Evolutionary conservation across 1,139 yeast species (phyloP), one percentile per base, ranked within the genome.

Genomic region (Kodamaea plutei): DNA sequence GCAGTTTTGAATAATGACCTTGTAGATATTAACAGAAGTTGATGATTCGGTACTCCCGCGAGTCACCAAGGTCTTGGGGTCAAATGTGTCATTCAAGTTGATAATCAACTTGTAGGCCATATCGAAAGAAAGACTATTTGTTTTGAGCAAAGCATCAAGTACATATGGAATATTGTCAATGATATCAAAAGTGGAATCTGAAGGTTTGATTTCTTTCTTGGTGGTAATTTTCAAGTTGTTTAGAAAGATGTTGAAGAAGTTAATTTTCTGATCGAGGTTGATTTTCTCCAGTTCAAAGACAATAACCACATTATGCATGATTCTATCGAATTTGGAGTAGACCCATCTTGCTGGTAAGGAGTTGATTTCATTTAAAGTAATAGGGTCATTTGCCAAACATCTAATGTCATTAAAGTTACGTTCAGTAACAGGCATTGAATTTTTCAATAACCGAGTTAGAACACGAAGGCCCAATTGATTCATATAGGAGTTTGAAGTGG

Each of bases 331-430:
- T 26, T 58, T 54, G 2, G 48, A 30, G 30, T 45, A 55, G 1
- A 59, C 50, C 73, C 72, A 67, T 36, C 56, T 49, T 2, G 61
- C 42, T 15, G 56, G 55, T 13, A 66, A 34, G 0, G 68, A 44
- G 34, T 48, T 50, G 13, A 67, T 49, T 27, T 67, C 71, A 10
- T 34, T 33, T 5, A 62, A 30, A 1, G 44, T 29, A 0, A 66
- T 40, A 0, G 57, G 52, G 2, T 64, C 71, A 29, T 47, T 56
- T 6, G 64, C 50, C 22, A 65, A 51, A 31, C 69, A 58, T 26
- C 68, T 47, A 11, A 58, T 38, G 9, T 55, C 56, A 30, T 46
- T 55, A 36, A 47, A 58, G 10, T 42, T 43, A 17, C 44, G 46
- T 6, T 52, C 64, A 8, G 42, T 47, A 8, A 44, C 32, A 1